phyloP scores from a whole-genome alignment of 805 yeast species.

The Pichia cephalocereana region DNA sequence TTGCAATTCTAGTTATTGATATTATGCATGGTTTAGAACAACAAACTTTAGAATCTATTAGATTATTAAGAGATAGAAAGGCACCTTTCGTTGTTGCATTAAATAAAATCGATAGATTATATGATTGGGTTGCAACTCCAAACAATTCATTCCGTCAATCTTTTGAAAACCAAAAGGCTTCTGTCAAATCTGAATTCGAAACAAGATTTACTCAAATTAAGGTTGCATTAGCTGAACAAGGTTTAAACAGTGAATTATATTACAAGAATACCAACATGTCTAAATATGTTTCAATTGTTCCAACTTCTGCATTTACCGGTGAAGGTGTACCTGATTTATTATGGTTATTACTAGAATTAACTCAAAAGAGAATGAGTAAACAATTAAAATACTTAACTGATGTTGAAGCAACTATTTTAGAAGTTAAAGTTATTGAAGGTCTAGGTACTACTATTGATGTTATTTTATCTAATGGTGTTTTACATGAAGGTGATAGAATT shows the following conservation, averaged over 20 bases:
- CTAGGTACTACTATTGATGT: slow-evolving; percentile 98
- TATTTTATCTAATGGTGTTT: slow-evolving; percentile 89
- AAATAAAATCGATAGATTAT: slow-evolving; percentile 95
- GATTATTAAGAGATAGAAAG: slow-evolving; percentile 88
- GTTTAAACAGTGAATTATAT: slow-evolving; percentile 93
- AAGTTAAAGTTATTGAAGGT: slow-evolving; percentile 97
- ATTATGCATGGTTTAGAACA: slow-evolving; percentile 99
- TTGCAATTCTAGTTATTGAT: slow-evolving; percentile 96
- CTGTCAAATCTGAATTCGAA: slow-evolving; percentile 89
- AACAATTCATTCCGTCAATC: slow-evolving; percentile 96
- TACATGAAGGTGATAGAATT: slow-evolving; percentile 90
- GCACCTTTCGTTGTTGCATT: slow-evolving; percentile 97
- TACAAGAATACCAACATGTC: slow-evolving; percentile 91
- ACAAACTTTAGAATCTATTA: slow-evolving; percentile 92
- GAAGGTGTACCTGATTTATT: slow-evolving; percentile 99
- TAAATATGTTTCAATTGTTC: slow-evolving; percentile 90
- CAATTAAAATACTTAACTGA: slow-evolving; percentile 93
- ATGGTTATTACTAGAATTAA: slow-evolving; percentile 88
- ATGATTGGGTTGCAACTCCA: slow-evolving; percentile 87
- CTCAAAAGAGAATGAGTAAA: slow-evolving; percentile 98
- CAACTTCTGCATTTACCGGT: slow-evolving; percentile 98
- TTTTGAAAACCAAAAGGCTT: slow-evolving; percentile 64
- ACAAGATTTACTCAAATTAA: slow-evolving; percentile 78
- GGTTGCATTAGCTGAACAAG: slow-evolving; percentile 93
- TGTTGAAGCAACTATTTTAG: slow-evolving; percentile 93